phyloP scores from a whole-genome alignment of 140 eudicot species.

The Ambrosia hybrid region DNA sequence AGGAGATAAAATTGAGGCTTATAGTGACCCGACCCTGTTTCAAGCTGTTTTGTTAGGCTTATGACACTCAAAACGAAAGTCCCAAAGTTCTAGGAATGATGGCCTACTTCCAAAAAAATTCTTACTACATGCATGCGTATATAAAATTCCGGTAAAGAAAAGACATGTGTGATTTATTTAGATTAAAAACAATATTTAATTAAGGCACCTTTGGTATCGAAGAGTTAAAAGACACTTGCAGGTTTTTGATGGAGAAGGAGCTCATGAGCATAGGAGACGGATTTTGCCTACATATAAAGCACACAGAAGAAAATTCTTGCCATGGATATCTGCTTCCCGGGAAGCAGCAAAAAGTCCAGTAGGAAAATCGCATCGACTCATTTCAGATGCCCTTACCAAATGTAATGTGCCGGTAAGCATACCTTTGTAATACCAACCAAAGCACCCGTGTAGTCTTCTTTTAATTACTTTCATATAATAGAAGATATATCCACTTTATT shows the following conservation, averaged over 20 bases:
- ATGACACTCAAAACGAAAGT: too few species aligned
- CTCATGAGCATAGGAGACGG: conserved; percentile 71
- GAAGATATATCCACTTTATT: neutral
- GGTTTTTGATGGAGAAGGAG: conserved; percentile 94
- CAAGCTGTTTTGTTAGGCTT: too few species aligned
- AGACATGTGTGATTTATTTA: too few species aligned
- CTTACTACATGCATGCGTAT: too few species aligned
- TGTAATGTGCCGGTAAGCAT: conserved; percentile 84
- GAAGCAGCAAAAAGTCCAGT: conserved; percentile 30
- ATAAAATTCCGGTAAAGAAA: too few species aligned
- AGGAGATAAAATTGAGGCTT: too few species aligned
- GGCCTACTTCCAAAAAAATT: too few species aligned
- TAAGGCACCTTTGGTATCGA: too few species aligned
- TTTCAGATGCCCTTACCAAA: conserved; percentile 53
- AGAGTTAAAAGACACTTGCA: conserved; percentile 11
- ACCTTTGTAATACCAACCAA: conserved; percentile 2
- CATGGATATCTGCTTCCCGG: conserved; percentile 28
- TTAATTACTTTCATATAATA: neutral
- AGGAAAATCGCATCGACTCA: conserved; percentile 47
- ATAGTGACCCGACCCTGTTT: too few species aligned
- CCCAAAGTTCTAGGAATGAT: too few species aligned
- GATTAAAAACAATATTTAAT: too few species aligned
- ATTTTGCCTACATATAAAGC: conserved; percentile 85
- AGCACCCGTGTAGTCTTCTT: conserved; percentile 1
- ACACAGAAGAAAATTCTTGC: conserved; percentile 53